Evolutionary conservation across 441 rosid species (phyloP).

Genomic region (Eutrema salsugineum): DNA sequence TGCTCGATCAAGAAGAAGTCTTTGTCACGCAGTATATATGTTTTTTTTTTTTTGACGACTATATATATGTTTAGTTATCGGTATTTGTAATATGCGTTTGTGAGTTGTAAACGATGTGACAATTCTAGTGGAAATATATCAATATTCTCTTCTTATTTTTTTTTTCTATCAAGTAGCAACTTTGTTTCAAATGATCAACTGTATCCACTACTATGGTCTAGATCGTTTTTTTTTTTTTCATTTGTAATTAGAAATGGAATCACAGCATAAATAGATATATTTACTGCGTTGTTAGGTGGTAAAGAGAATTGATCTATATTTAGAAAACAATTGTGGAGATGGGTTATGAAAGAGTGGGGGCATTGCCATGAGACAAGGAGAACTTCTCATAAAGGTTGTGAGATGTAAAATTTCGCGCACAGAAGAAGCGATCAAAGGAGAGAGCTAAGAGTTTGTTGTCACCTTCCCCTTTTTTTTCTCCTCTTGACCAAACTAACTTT

Average conservation of each 20-base stretch:
- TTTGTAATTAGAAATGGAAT: not conserved
- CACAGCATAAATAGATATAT: not conserved
- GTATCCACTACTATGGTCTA: not conserved
- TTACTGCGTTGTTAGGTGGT: not conserved
- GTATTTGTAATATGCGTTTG: too few relatives aligned
- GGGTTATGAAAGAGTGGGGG: not conserved
- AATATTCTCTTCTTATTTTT: too few relatives aligned
- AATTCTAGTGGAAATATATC: too few relatives aligned
- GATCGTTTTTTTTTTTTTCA: too few relatives aligned
- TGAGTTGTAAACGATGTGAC: too few relatives aligned
- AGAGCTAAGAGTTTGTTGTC: not conserved
- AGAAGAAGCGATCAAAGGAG: constrained; percentile 24
- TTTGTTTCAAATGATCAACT: too few relatives aligned
- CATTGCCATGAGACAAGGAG: not conserved
- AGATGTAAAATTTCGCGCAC: not conserved
- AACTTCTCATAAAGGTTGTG: too few relatives aligned
- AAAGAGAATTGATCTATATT: not conserved
- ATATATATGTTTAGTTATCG: too few relatives aligned
- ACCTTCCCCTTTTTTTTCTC: constrained; percentile 26
- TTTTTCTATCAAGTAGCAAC: too few relatives aligned
- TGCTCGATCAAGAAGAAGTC: too few relatives aligned
- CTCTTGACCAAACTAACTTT: constrained; percentile 20
- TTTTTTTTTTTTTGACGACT: too few relatives aligned
- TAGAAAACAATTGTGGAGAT: not conserved
- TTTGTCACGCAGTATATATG: too few relatives aligned